Evolutionary conservation across 257 asterid genomes (phyloP), one percentile per base, ranked within the genome.

Genomic region (Solanum rostratum): DNA sequence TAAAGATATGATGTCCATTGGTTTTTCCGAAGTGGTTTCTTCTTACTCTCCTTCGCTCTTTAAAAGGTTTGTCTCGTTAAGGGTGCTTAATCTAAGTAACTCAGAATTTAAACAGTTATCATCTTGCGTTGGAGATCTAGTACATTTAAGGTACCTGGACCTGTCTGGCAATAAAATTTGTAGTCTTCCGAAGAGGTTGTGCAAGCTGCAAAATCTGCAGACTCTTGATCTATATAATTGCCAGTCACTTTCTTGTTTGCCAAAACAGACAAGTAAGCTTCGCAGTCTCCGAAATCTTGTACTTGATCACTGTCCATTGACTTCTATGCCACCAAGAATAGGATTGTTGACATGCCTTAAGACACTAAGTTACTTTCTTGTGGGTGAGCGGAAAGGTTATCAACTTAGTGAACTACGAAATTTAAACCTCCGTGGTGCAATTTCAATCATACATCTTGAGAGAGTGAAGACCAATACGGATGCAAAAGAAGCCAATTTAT

Each of bases 401-500:
- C 85, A 65, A 30, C 73, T 86, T 33, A 52, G 65, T 68, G 89
- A 88, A 81, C 68, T 86, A 30, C 68, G 53, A 52, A 43, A n/a
- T 15, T 71, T 89, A 79, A 82, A 89, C 33, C 88, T 87, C 4
- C 24, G 63, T 8, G 90, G 90, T 15, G 1, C 27, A 4, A 86
- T 89, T 24, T 1, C 18, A 20, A 73, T 89, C 39, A n/a, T 5
- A 13, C 70, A 83, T 49, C 74, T 87, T 24, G 90, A 87, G 83
- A 74, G 86, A 43, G 90, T 87, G 62, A 57, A 52, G 50, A 59
- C 68, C 22, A 24, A 19, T 18, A 10, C 20, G 22, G 88, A 85
- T 55, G 86, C 89, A 3, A 54, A 30, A 81, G 83, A 80, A 80
- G 88, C 89, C 49, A 88, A 86, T 63, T 27, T 90, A 43, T 78